Conservation (phyloP, 208 protist species). For the Polymyxa betae region DNA sequence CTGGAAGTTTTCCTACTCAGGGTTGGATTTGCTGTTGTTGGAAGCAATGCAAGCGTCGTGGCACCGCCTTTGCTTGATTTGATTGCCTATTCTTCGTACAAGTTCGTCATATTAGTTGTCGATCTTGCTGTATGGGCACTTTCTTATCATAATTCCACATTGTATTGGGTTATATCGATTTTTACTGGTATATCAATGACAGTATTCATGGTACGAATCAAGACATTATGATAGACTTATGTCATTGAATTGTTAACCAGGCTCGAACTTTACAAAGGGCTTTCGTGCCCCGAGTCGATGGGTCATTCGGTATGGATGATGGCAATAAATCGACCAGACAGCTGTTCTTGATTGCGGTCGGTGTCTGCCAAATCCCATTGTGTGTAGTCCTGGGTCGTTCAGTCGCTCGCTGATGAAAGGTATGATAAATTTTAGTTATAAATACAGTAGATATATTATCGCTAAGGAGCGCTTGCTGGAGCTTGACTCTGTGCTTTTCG, state of each 20-base stretch:
- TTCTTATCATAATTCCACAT: conserved; percentile 29
- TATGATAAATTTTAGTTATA: too few species aligned
- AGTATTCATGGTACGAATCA: conserved; percentile 27
- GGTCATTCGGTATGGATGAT: conserved; percentile 39
- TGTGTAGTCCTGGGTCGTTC: conserved; percentile 34
- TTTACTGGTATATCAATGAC: conserved; percentile 40
- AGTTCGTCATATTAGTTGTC: conserved; percentile 59
- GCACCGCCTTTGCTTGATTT: conserved; percentile 61
- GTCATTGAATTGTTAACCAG: neutral
- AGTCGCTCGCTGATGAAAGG: conserved; percentile 1
- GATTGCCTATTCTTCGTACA: conserved; percentile 60
- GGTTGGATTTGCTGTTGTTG: conserved; percentile 54
- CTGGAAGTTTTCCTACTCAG: conserved; percentile 72
- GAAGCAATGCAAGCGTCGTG: conserved; percentile 20
- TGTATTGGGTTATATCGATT: conserved; percentile 47
- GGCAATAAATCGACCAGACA: neutral
- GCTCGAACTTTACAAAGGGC: conserved; percentile 12
- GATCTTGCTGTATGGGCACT: neutral
- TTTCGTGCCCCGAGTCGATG: conserved; percentile 30
- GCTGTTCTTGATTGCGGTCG: conserved; percentile 47
- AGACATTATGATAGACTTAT: neutral
- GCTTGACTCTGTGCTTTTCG: neutral
- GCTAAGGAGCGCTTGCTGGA: neutral
- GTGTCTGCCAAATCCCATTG: conserved; percentile 23
- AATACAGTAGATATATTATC: too few species aligned